Evolutionary conservation across 768 basidiomycete species (phyloP), one percentile per base, ranked within the genome.

Genomic region (Leccinum obscurum): DNA sequence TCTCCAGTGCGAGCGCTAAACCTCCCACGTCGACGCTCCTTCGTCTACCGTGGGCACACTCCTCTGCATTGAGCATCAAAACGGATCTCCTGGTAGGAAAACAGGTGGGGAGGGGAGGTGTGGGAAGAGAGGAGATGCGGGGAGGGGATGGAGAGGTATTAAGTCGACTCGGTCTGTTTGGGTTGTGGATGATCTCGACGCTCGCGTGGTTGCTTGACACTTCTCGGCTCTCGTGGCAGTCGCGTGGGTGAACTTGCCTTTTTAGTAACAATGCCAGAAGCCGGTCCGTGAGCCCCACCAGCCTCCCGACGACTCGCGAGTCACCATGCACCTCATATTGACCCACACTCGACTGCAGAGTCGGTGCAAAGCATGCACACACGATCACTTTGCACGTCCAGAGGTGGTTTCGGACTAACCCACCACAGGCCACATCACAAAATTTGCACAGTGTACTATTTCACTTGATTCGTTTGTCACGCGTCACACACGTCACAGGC

Each of bases 11-110:
- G 53, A 93, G 86, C 59, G 88, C 85, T 60, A 98, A 82, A 34
- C 94, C 95, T 13, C 95, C 95, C 48, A 92, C 83, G 74, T 98
- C 95, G 58, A 95, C 93, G 70, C 91, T 94, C 52, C 91, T 79
- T 56, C 94, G 80, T 60, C 84, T 76, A 39, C 69, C 75, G 49
- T 72, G 70, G 52, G 60, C 52, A 32, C 56, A 64, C 37, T 73
- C 75, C 54, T 74, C 72, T 56, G 63, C 71, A 53, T 65, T 65
- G 35, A 76, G 54, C 73, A 75, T 75, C 53, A 48, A 62, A 6
- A 39, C 0, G 28, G 7, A 22, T 4, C 6, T 48, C 10, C 52
- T 1, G 4, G 8, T 26, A 14, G 9, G 15, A 10, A 34, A 24
- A 48, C 7, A 2, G 41, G 3, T 3, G 28, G 20, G 20, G 11